These are phyloP conservation scores for Mycena galericulata DNA, from an alignment of 768 basidiomycete genomes.

Conservation along the genomic window DNA sequence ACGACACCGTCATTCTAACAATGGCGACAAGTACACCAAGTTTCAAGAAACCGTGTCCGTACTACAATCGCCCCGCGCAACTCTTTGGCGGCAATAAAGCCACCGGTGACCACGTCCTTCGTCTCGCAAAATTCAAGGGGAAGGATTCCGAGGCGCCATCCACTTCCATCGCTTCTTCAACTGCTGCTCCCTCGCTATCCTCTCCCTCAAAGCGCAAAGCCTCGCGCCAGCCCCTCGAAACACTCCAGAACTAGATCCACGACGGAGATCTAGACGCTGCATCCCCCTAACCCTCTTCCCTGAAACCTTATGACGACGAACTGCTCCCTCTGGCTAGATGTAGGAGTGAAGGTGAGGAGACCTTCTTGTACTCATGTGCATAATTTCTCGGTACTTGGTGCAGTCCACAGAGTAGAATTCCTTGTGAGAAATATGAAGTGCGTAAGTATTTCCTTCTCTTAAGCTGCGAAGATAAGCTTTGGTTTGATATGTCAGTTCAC, in stretches of 20 bases:
- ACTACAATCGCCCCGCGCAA: not conserved
- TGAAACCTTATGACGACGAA: slow-evolving; percentile 8
- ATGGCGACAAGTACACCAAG: too few species aligned
- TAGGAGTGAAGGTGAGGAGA: too few species aligned
- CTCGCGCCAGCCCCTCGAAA: not conserved
- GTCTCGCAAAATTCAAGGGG: not conserved
- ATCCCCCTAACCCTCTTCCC: slow-evolving; percentile 3
- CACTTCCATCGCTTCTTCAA: not conserved
- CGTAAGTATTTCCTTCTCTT: too few species aligned
- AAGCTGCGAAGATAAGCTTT: too few species aligned
- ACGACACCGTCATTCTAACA: too few species aligned
- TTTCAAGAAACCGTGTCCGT: too few species aligned
- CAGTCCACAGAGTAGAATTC: too few species aligned
- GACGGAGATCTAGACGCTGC: not conserved
- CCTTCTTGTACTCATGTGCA: too few species aligned
- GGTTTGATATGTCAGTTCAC: too few species aligned
- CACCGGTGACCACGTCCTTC: slow-evolving; percentile 9
- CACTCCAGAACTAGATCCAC: not conserved
- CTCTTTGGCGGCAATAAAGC: slow-evolving; percentile 16
- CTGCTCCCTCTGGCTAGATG: slow-evolving; percentile 4
- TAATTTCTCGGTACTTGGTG: too few species aligned
- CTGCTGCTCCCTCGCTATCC: not conserved
- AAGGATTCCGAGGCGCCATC: not conserved
- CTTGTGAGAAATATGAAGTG: too few species aligned
- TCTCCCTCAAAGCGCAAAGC: not conserved